Evolutionary conservation across 179 eudicot species (phyloP).

Genomic region (Silene coronaria): DNA sequence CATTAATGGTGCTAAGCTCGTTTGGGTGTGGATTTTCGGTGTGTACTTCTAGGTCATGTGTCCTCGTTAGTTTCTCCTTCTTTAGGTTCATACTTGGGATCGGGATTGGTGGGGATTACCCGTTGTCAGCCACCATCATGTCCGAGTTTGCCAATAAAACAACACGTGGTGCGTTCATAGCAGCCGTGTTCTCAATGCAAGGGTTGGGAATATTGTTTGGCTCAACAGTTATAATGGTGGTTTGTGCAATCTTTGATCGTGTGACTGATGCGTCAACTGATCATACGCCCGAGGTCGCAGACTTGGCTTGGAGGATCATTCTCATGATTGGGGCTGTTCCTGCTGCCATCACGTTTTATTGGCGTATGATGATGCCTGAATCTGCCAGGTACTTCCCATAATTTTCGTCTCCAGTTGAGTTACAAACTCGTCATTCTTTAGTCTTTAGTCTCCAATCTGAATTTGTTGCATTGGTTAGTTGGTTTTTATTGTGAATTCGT

Average conservation of each 20-base stretch:
- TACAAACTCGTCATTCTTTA: too few relatives aligned
- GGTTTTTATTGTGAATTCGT: too few relatives aligned
- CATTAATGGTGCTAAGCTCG: constrained; percentile 38
- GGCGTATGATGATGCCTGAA: constrained; percentile 55
- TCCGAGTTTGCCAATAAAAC: constrained; percentile 50
- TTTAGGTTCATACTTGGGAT: constrained; percentile 49
- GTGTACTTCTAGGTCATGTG: constrained; percentile 17
- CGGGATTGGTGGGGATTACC: constrained; percentile 55
- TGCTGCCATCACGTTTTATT: constrained; percentile 39
- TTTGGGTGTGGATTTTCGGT: constrained; percentile 21
- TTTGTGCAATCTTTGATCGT: constrained; percentile 36
- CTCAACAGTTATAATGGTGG: constrained; percentile 38
- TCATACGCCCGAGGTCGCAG: constrained; percentile 27
- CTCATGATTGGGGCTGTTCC: constrained; percentile 45
- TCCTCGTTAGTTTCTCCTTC: constrained; percentile 37
- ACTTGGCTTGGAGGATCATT: constrained; percentile 41
- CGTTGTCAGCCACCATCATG: constrained; percentile 58
- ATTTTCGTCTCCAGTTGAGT: too few relatives aligned
- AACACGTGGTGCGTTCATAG: constrained; percentile 49
- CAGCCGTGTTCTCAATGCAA: constrained; percentile 63
- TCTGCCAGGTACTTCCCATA: constrained; percentile 34
- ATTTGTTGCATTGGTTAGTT: too few relatives aligned
- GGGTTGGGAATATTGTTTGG: constrained; percentile 31
- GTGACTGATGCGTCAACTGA: constrained; percentile 9
- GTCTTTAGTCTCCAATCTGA: too few relatives aligned